Evolutionary conservation across 169 alveolate species (phyloP).

Genomic region (Perkinsus chesapeaki): DNA sequence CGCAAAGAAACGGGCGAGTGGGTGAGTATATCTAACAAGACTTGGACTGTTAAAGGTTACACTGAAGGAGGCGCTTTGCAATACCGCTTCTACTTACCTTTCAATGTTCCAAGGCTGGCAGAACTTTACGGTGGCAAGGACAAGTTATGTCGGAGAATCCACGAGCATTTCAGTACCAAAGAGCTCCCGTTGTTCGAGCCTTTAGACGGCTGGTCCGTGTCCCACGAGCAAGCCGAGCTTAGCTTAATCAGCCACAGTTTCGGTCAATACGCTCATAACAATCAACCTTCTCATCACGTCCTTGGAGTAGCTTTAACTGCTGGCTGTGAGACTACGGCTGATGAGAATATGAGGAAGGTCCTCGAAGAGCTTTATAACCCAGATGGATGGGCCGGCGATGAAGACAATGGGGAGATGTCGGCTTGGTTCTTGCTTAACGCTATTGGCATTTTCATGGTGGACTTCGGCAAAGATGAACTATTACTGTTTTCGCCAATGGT

Average conservation of each 20-base stretch:
- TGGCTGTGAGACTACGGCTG: background rate
- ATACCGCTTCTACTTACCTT: background rate
- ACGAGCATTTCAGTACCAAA: background rate
- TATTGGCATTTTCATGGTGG: background rate
- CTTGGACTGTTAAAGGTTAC: background rate
- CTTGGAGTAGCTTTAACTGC: background rate
- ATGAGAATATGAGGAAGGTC: background rate
- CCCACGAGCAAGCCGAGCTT: background rate
- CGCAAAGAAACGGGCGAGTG: background rate
- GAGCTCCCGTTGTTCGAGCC: background rate
- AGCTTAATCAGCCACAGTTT: background rate
- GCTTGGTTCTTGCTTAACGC: background rate
- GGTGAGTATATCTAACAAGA: background rate
- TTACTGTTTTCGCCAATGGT: background rate
- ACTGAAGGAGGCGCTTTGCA: background rate
- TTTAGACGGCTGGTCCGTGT: background rate
- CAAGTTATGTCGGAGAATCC: background rate
- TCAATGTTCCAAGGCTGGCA: background rate
- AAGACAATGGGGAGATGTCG: background rate
- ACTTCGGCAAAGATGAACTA: background rate
- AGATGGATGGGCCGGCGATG: background rate
- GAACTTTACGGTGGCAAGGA: background rate
- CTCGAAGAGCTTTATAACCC: background rate
- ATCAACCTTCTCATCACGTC: background rate
- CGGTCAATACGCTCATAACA: background rate